Conservation (phyloP, 2,329 filamentous ascomycete genomes). For the Pseudocercospora musae region DNA sequence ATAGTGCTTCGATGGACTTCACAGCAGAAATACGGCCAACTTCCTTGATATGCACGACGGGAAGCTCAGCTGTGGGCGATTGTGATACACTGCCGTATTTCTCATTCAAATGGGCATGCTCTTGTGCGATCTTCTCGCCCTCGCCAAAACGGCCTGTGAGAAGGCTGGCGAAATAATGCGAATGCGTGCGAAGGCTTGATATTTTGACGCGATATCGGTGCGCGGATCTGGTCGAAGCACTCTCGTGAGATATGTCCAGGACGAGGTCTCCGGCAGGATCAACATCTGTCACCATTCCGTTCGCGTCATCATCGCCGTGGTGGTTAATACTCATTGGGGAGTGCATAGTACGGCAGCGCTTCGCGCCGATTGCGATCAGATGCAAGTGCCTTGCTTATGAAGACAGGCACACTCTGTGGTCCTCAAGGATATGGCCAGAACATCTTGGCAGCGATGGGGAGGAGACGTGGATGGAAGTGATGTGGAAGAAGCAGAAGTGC, state of each 20-base stretch:
- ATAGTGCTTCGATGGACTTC: slow-evolving; percentile 49
- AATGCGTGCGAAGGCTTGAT: slow-evolving; percentile 56
- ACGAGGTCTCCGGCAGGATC: slow-evolving; percentile 61
- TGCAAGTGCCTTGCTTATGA: background rate
- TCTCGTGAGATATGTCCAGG: slow-evolving; percentile 64
- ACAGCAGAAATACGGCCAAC: slow-evolving; percentile 67
- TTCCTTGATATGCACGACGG: slow-evolving; percentile 61
- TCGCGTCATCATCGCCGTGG: background rate
- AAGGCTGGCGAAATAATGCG: slow-evolving; percentile 67
- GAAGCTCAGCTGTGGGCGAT: slow-evolving; percentile 51
- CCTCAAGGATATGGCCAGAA: slow-evolving; percentile 52
- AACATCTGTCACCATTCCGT: slow-evolving; percentile 47
- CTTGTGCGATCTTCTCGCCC: slow-evolving; percentile 52
- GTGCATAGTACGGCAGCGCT: background rate
- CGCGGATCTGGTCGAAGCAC: slow-evolving; percentile 48
- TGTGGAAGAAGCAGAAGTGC: background rate
- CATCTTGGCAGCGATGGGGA: slow-evolving; percentile 34
- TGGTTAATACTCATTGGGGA: background rate
- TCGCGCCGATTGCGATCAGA: background rate
- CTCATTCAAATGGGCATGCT: slow-evolving; percentile 51
- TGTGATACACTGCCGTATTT: slow-evolving; percentile 46
- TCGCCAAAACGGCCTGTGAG: slow-evolving; percentile 63
- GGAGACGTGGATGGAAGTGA: background rate
- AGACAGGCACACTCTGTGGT: background rate
- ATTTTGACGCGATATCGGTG: slow-evolving; percentile 64